Conservation (phyloP, 768 basidiomycete genomes). For the Coprinopsis strossmayeri region DNA sequence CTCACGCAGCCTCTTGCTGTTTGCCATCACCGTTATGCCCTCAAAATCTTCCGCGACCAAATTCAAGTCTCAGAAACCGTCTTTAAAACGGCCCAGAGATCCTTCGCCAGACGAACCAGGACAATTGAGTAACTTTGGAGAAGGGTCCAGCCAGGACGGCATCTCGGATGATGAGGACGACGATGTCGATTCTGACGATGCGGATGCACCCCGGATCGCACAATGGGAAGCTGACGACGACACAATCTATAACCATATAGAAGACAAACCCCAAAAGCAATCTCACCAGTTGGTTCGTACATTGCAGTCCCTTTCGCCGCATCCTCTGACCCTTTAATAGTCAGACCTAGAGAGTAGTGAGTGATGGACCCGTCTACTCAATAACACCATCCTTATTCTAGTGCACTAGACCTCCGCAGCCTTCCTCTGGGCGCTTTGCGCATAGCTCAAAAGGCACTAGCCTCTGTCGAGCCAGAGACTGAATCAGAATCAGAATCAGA, state of each 20-base stretch:
- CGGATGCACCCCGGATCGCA: conserved; percentile 18
- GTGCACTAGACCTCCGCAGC: conserved; percentile 42
- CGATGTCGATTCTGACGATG: conserved; percentile 17
- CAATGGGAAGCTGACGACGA: conserved; percentile 23
- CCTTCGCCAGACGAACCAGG: not conserved
- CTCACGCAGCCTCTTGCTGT: not conserved
- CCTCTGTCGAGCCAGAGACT: conserved; percentile 30
- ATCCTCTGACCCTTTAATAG: conserved; percentile 12
- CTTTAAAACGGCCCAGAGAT: not conserved
- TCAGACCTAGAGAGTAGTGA: conserved; percentile 21
- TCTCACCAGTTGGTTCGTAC: conserved; percentile 16
- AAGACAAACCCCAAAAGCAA: conserved; percentile 21
- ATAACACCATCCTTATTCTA: not conserved
- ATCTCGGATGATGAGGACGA: not conserved
- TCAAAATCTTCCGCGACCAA: not conserved
- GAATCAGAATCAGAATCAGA: conserved; percentile 29
- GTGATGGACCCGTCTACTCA: conserved; percentile 1
- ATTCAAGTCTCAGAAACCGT: not conserved
- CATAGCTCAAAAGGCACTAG: conserved; percentile 54
- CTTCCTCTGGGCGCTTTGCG: conserved; percentile 61
- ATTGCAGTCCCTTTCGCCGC: not conserved
- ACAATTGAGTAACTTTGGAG: conserved; percentile 8
- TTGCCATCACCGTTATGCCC: not conserved
- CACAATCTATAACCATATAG: conserved; percentile 37
- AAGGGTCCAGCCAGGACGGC: conserved; percentile 13